Base-by-base conservation (phyloP, 106 monocot species). In the Platanthera zijinensis region DNA sequence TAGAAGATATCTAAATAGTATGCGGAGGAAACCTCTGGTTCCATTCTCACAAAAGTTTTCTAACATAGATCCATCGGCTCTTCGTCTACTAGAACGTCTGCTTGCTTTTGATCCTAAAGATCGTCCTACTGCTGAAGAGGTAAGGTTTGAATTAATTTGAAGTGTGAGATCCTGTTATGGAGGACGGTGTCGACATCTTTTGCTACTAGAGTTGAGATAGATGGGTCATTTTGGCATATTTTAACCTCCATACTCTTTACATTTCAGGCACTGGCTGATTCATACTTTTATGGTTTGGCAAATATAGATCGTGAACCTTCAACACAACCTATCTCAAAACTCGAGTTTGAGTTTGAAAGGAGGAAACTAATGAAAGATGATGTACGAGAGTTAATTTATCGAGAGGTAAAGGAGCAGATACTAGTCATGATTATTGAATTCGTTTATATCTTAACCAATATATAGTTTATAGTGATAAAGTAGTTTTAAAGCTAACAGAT, bases 21-120 rank as follows among this genome's bases (percentile, higher is more conserved):
- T 91, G 91, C 69, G 84, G 75, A 91, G 71, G 76, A 91, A 90
- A 76, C 12, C 72, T n/a, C 86, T 80, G 45, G 76, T 88, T 48
- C 76, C 84, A 49, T 86, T 91, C 75, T 86, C 75, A 3, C 84
- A 91, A 11, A 91, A 88, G 73, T 88, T 91, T 67, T 84, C 81
- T 69, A 56, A 78, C 69, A 78, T 73, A 45, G 91, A 91, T 82
- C 88, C 85, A n/a, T 75, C 82, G 78, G 91, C 88, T 80, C 77
- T 91, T 46, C 30, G 68, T 48, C 72, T 91, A 63, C 86, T 91
- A 15, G 80, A 88, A 71, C 80, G 86, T 2, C 71, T 91, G 66
- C 85, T 88, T 72, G 88, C 90, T 52, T 91, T 91, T 88, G 88
- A 91, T 82, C 84, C 83, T 72, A 86, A 91, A 82, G 80, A 88